Conservation (phyloP, 805 yeast genomes). For the Metschnikowia bowlesiae region DNA sequence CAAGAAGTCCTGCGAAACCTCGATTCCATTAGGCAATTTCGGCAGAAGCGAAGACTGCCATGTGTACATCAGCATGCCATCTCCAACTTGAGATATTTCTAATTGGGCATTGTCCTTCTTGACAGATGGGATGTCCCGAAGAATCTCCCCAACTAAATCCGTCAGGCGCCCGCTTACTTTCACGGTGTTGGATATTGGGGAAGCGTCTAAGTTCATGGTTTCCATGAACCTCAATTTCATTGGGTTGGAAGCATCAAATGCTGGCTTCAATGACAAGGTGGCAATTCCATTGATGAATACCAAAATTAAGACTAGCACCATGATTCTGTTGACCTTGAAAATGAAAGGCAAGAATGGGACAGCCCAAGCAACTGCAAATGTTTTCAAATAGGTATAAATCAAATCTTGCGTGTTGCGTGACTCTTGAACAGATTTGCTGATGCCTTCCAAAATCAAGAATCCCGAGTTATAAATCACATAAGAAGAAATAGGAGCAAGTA, state of each 20-base stretch:
- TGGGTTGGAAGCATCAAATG: constrained; percentile 64
- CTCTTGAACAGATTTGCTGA: constrained; percentile 71
- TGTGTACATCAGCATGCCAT: constrained; percentile 51
- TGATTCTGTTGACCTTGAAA: constrained; percentile 57
- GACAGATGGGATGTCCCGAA: constrained; percentile 63
- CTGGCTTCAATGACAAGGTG: constrained; percentile 37
- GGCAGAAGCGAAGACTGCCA: constrained; percentile 50
- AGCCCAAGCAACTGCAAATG: constrained; percentile 28
- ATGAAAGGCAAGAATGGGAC: constrained; percentile 63
- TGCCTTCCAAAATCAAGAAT: constrained; percentile 55
- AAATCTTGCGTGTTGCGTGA: constrained; percentile 41
- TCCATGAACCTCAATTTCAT: constrained; percentile 71
- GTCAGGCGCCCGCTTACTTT: constrained; percentile 50
- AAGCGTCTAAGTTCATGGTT: constrained; percentile 43
- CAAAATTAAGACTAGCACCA: constrained; percentile 37
- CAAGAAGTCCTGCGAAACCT: constrained; percentile 41
- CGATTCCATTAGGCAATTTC: constrained; percentile 25
- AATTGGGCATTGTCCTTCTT: constrained; percentile 30
- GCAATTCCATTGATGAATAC: constrained; percentile 31
- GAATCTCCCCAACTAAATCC: constrained; percentile 38
- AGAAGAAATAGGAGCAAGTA: constrained; percentile 62
- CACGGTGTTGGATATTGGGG: constrained; percentile 33
- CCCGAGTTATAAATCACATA: constrained; percentile 53
- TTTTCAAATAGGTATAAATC: constrained; percentile 26
- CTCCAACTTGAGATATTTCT: constrained; percentile 31